Evolutionary conservation across 2,329 filamentous ascomycete genomes (phyloP), one percentile per base, ranked within the genome.

Genomic region (Atkinsonella hypoxylon): DNA sequence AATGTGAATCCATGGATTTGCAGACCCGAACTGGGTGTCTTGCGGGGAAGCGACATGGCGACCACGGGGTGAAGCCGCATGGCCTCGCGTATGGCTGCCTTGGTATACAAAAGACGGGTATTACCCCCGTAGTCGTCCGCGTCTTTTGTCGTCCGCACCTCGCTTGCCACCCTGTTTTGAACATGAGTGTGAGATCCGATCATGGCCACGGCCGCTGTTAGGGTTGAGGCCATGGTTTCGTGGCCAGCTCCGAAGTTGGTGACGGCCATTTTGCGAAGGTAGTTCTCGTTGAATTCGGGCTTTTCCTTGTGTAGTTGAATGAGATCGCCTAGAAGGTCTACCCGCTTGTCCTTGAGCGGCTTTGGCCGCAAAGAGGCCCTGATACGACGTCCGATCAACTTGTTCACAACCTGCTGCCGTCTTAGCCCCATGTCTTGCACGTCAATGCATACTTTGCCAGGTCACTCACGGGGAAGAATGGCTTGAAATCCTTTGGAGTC

Each of bases 191-290:
- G 65, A 0, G 67, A 67, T 1, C 67, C 73, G 22, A 79, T 64
- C 66, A 75, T 69, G 45, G 71, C 63, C 45, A 79, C 58, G 20
- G 69, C 63, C 3, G 75, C 70, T 0, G 74, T 77, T 7, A 78
- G 57, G 0, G 75, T 75, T 1, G 75, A 75, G 11, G 73, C 73
- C 64, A 77, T 68, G 0, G 75, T 78, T 56, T 78, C 75, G 52
- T 78, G 75, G 0, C 75, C 75, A 1, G 75, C 75, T 11, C 75
- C 75, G 55, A 78, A 78, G 54, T 78, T 78, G 2, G 75, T 77
- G 2, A 76, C 65, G 2, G 72, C 73, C 65, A 78, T 73, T 30
- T 75, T 72, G 2, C 70, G 69, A 10, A 78, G 65, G 48, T 78
- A 77, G 0, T 57, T 60, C 26, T 73, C 68, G 0, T 58, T 71